Percentiles rank a stretch among this genome's conserved stretches.
Evolutionary conservation across 805 yeast genomes (phyloP).

Genomic region (Schwanniomyces pseudopolymorphus): DNA sequence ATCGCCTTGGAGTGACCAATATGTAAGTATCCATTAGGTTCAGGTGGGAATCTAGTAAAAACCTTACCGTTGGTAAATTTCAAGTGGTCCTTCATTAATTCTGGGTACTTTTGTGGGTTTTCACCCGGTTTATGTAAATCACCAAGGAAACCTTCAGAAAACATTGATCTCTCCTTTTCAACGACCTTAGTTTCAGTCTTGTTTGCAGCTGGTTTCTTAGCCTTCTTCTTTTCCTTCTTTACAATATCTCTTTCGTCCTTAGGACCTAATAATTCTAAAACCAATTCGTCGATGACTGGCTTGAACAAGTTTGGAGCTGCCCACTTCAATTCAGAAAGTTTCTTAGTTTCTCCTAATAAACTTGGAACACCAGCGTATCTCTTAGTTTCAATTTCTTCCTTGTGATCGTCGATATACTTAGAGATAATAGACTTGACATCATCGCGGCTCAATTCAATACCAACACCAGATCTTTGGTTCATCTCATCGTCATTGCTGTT

Average conservation of each 20-base stretch:
- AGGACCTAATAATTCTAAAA: constrained; percentile 80
- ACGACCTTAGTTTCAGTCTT: constrained; percentile 8
- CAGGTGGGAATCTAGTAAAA: constrained; percentile 96
- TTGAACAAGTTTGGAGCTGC: constrained; percentile 86
- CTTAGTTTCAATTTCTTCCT: constrained; percentile 59
- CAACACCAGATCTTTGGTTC: constrained; percentile 73
- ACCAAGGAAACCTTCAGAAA: constrained; percentile 92
- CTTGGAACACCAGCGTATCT: constrained; percentile 81
- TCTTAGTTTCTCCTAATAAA: constrained; percentile 74
- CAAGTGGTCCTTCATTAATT: constrained; percentile 77
- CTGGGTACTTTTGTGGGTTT: constrained; percentile 88
- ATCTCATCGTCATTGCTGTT: constrained; percentile 49
- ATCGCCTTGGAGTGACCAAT: constrained; percentile 98
- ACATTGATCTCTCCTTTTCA: constrained; percentile 65
- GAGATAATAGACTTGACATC: constrained; percentile 60
- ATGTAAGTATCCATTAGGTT: constrained; percentile 96
- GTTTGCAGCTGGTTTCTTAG: constrained; percentile 18
- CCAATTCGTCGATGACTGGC: constrained; percentile 77
- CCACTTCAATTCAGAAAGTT: constrained; percentile 79
- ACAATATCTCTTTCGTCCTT: constrained; percentile 91
- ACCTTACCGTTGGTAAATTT: constrained; percentile 79
- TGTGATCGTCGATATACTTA: constrained; percentile 58
- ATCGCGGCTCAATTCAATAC: constrained; percentile 65
- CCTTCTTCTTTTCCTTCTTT: constrained; percentile 70
- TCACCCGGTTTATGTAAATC: constrained; percentile 94